A percentile compares a stretch with the other conserved stretches of the same genome.
phyloP scores from a whole-genome alignment of 106 monocot genomes.

The Platanthera guangdongensis region DNA sequence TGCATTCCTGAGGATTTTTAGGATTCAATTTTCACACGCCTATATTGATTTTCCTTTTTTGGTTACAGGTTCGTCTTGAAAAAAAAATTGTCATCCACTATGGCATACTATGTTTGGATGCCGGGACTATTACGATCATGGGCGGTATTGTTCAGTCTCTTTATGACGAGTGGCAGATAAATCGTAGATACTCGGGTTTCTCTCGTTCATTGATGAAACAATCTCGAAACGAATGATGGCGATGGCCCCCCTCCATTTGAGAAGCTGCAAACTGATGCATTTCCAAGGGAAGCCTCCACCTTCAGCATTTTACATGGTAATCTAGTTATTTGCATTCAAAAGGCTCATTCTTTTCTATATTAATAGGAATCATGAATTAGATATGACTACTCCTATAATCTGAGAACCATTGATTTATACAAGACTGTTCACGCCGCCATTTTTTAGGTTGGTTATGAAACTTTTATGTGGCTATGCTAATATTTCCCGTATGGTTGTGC shows the following conservation, averaged over 20 bases:
- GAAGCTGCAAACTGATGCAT: conserved; percentile 46
- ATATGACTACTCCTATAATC: background rate
- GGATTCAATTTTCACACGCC: background rate
- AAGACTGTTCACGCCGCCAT: too few relatives aligned
- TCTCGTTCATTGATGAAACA: conserved; percentile 39
- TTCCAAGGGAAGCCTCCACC: conserved; percentile 7
- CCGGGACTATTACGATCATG: conserved; percentile 50
- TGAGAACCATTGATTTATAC: too few relatives aligned
- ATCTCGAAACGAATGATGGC: conserved; percentile 38
- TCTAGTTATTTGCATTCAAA: conserved; percentile 8
- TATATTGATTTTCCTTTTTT: background rate
- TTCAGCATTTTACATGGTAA: conserved; percentile 18
- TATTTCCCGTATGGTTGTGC: too few relatives aligned
- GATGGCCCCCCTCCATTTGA: conserved; percentile 78
- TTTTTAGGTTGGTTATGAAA: too few relatives aligned
- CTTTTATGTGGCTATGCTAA: too few relatives aligned
- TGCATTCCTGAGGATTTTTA: background rate
- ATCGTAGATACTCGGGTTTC: conserved; percentile 74
- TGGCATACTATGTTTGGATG: conserved; percentile 78
- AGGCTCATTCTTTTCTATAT: background rate
- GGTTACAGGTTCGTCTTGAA: conserved; percentile 49
- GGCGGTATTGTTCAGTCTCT: conserved; percentile 83
- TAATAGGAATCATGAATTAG: background rate
- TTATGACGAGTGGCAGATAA: conserved; percentile 86
- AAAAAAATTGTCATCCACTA: conserved; percentile 57